A percentile compares a stretch with the other conserved stretches of the same genome.
Evolutionary conservation across 2,329 filamentous ascomycete genomes (phyloP).

Genomic region (Gyromitra esculenta): DNA sequence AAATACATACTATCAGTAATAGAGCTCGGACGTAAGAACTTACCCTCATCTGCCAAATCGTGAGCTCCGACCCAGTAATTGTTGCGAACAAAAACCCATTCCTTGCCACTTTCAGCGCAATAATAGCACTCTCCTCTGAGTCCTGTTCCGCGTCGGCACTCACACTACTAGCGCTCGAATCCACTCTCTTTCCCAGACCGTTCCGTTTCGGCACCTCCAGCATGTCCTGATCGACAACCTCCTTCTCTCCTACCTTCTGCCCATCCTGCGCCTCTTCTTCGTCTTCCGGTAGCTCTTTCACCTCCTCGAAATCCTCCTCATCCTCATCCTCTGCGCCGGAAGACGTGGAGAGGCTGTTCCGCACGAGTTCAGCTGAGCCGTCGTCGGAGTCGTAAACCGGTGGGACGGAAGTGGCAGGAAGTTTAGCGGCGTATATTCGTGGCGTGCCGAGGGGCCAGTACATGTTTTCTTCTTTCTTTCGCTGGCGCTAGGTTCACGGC

Average conservation of each 20-base stretch:
- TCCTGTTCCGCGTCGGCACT: not conserved
- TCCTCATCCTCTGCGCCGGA: conserved; percentile 58
- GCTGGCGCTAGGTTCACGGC: not conserved
- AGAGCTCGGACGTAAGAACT: conserved; percentile 5
- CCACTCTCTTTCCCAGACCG: conserved; percentile 7
- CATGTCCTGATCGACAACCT: conserved; percentile 49
- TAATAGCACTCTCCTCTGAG: conserved; percentile 27
- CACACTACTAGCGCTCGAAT: conserved; percentile 27
- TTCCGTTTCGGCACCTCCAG: conserved; percentile 35
- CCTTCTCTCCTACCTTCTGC: conserved; percentile 55
- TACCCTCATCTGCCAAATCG: conserved; percentile 96
- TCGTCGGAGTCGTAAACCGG: conserved; percentile 69
- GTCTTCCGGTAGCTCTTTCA: conserved; percentile 47
- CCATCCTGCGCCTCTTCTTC: conserved; percentile 54
- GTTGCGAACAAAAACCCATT: conserved; percentile 74
- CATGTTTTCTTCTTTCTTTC: conserved; percentile 66
- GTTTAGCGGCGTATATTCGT: conserved; percentile 81
- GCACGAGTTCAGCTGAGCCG: conserved; percentile 61
- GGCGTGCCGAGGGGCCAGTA: conserved; percentile 92
- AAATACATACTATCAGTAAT: conserved; percentile 37
- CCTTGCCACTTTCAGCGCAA: conserved; percentile 54
- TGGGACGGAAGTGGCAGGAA: conserved; percentile 67
- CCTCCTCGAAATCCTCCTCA: conserved; percentile 60
- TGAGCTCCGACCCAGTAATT: conserved; percentile 83
- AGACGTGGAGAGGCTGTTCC: conserved; percentile 55